Evolutionary conservation across 371 early-diverging fungal species (phyloP), one percentile per base, ranked within the genome.

Genomic region (Capniomyces stellatus): DNA sequence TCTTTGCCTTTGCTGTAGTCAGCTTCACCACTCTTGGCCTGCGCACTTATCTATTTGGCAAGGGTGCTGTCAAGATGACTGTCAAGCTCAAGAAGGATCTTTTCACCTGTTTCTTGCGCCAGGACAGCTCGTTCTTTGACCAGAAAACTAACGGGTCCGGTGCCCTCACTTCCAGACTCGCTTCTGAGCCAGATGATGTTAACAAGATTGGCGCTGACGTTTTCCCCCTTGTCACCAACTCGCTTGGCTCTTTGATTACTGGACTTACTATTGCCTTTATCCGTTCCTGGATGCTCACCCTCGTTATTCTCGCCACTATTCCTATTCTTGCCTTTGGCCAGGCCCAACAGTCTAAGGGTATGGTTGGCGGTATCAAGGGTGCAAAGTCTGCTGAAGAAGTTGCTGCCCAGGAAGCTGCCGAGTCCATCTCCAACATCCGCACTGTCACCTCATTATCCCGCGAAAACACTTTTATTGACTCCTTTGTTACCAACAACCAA

Each of bases 81-180:
- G 68, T 66, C 23, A 74, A 76, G 43, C 56, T 87, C 49, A 70
- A 85, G 30, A 51, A 66, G 29, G 56, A 61, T 58, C 52, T 71
- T 25, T 85, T 86, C 67, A 44, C 59, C 35, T 65, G 75, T n/a
- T 62, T 79, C 30, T 54, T 86, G 54, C 54, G 68, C 2, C 92
- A 89, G 66, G 88, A 92, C 53, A 74, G 89, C 54, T 83, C 74
- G 2, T 94, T 74, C 65, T 94, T 81, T 66, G 95, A 94, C 66
- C 74, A 78, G 29, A 81, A 83, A 29, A 71, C 75, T 31, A 78
- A 92, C 69, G 76, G 73, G 15, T 78, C 82, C 24, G 93, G 95
- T 54, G 82, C 80, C 23, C 69, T 92, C 29, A 79, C 87, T 1
- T 67, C 89, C 19, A 81, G 81, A 30, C 74, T 94, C 21, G 79